Evolutionary conservation across 163 green algal genomes (phyloP).

Genomic region (Chlorella variabilis): DNA sequence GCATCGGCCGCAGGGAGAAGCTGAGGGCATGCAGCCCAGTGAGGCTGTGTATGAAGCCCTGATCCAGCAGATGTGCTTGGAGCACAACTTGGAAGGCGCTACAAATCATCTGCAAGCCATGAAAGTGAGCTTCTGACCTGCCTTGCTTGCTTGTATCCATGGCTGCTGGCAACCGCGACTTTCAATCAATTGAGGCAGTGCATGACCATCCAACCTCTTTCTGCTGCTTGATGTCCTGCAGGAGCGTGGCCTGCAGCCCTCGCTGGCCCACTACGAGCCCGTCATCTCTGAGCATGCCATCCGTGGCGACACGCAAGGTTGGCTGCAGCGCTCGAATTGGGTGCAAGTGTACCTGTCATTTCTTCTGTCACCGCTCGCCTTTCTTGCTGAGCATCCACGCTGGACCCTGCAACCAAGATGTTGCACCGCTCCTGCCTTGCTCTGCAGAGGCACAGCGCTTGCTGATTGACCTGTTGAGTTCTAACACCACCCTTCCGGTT

Average conservation of each 20-base stretch:
- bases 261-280: not conserved
- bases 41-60: slow-evolving; percentile 22
- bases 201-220: too few species aligned
- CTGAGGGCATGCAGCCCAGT: slow-evolving; percentile 27
- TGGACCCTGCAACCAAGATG: too few species aligned
- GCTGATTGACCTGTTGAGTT: too few species aligned
- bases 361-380: too few species aligned
- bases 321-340: too few species aligned
- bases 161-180: too few species aligned
- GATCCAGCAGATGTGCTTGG: slow-evolving; percentile 9
- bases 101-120: not conserved
- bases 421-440: too few species aligned
- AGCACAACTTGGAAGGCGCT: not conserved
- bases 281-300: not conserved
- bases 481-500: too few species aligned
- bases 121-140: not conserved
- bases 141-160: too few species aligned
- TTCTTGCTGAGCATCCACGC: too few species aligned
- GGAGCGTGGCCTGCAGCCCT: not conserved
- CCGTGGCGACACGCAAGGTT: not conserved
- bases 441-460: too few species aligned
- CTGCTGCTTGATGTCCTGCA: not conserved
- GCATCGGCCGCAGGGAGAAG: slow-evolving; percentile 20
- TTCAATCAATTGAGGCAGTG: too few species aligned
- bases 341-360: not conserved